Percentiles rank a stretch among this genome's conserved stretches.
Conservation (phyloP, 164 flowering plant genomes). For the Akebia trifoliata region DNA sequence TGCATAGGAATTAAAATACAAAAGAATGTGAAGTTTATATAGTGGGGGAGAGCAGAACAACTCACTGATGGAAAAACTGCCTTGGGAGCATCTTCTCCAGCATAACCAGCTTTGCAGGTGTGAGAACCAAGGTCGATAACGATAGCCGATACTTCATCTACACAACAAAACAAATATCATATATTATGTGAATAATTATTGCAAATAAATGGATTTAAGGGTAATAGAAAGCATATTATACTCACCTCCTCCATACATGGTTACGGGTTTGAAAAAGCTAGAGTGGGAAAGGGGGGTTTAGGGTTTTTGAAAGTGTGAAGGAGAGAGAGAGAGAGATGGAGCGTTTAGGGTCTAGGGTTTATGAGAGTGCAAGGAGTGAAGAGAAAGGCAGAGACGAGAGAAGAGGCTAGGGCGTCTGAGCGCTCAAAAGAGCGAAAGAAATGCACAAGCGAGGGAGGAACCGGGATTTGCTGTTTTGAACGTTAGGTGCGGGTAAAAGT, state of each 20-base stretch:
- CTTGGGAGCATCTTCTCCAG: slow-evolving; percentile 99
- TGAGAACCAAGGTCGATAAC: slow-evolving; percentile 92
- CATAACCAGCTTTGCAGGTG: slow-evolving; percentile 98
- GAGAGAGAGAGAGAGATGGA: too few relatives aligned
- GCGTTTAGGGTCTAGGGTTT: too few relatives aligned
- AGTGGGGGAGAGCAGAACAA: too few relatives aligned
- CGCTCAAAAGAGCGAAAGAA: too few relatives aligned
- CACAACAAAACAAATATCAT: not conserved
- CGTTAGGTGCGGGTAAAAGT: too few relatives aligned
- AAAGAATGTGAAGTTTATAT: too few relatives aligned
- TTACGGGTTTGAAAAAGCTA: slow-evolving; percentile 3
- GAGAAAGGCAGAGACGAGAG: too few relatives aligned
- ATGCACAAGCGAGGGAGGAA: too few relatives aligned
- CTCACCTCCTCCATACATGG: slow-evolving; percentile 31
- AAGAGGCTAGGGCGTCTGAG: too few relatives aligned
- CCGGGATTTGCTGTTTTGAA: too few relatives aligned
- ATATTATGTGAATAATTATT: not conserved
- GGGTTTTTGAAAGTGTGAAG: not conserved
- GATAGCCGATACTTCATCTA: slow-evolving; percentile 97
- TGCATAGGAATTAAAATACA: too few relatives aligned
- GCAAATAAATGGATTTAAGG: not conserved
- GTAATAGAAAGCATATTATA: not conserved
- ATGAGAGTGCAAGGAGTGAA: too few relatives aligned
- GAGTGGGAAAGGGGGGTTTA: not conserved
- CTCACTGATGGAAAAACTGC: slow-evolving; percentile 97